Conservation (phyloP, 2,329 filamentous ascomycete species). For the Botryosphaeria dothidea region DNA sequence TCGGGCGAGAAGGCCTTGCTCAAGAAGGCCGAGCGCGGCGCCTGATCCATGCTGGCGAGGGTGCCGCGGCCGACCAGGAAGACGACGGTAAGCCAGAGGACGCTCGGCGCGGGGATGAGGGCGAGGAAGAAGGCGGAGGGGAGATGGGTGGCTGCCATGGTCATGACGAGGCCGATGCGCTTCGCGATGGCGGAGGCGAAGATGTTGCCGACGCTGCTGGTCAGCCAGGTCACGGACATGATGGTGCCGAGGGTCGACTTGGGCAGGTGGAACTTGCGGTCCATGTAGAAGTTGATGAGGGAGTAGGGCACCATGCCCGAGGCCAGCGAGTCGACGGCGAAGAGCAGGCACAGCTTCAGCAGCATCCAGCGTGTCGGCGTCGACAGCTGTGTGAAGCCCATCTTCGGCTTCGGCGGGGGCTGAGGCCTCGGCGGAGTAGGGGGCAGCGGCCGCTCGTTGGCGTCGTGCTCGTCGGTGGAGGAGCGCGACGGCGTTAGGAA, state of each 20-base stretch:
- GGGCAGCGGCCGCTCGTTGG: slow-evolving; percentile 1
- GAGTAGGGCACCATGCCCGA: slow-evolving; percentile 64
- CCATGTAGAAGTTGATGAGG: slow-evolving; percentile 58
- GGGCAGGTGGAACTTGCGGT: slow-evolving; percentile 54
- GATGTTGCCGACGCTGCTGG: slow-evolving; percentile 45
- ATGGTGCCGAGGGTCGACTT: slow-evolving; percentile 56
- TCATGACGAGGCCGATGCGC: slow-evolving; percentile 56
- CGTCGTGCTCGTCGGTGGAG: slow-evolving; percentile 26
- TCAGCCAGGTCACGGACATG: slow-evolving; percentile 51
- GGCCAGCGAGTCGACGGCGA: slow-evolving; percentile 69
- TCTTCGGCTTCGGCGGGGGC: slow-evolving; percentile 14
- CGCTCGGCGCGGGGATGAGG: slow-evolving; percentile 26
- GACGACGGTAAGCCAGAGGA: slow-evolving; percentile 28
- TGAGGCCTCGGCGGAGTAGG: slow-evolving; percentile 16
- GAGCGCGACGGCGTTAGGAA: not conserved
- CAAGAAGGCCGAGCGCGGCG: slow-evolving; percentile 38
- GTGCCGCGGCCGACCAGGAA: slow-evolving; percentile 33
- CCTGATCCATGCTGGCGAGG: slow-evolving; percentile 41
- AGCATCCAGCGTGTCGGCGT: slow-evolving; percentile 56
- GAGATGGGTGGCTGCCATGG: slow-evolving; percentile 41
- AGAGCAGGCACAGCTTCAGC: slow-evolving; percentile 65
- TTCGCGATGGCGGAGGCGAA: slow-evolving; percentile 65
- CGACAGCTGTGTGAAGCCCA: slow-evolving; percentile 57
- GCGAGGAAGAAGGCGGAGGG: slow-evolving; percentile 38
- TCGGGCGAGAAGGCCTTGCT: slow-evolving; percentile 34